Evolutionary conservation across 441 rosid species (phyloP), one percentile per base, ranked within the genome.

Genomic region (Rhodomyrtus psidioides): DNA sequence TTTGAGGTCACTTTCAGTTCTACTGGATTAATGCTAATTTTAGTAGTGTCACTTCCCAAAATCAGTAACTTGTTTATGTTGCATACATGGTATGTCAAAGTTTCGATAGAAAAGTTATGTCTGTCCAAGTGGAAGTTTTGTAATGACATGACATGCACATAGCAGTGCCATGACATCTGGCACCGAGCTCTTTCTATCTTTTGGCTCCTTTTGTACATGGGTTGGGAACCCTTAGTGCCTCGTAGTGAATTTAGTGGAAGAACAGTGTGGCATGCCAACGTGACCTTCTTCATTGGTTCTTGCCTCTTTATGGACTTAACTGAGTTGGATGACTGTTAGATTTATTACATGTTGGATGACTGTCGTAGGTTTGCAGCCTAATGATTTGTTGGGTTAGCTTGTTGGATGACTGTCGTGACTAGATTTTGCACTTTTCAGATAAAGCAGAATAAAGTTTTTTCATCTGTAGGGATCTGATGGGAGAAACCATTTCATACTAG

Each of bases 401-500:
- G 53, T 51, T 12, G 53, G 53, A 12, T 51, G 15, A 12, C 53
- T 51, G 53, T 51, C 53, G 12, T 51, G 53, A 51, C 53, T 51
- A 82, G 88, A n/a, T 58, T 74, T 70, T 60, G 57, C 83, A 56
- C 81, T 26, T 82, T 82, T 81, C 82, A 56, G 53, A 54, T 87
- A 53, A 83, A 88, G 74, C 85, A 84, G 62, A 86, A 93, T 83
- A 83, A 46, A 26, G 53, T 88, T 88, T 83, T 91, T 94, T 82
- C 89, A 34, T 87, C 70, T 57, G 26, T 86, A 97, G 99, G 97
- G 98, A 81, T 93, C 98, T 81, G 92, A 92, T 83, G 98, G 98
- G 79, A 96, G 89, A 92, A 88, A 89, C 86, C 95, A 96, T 92
- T 97, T 97, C 89, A 90, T 95, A 86, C 94, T 97, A 91, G 99